Conservation (phyloP, 2,329 filamentous ascomycete genomes). For the Ramichloridium luteum region DNA sequence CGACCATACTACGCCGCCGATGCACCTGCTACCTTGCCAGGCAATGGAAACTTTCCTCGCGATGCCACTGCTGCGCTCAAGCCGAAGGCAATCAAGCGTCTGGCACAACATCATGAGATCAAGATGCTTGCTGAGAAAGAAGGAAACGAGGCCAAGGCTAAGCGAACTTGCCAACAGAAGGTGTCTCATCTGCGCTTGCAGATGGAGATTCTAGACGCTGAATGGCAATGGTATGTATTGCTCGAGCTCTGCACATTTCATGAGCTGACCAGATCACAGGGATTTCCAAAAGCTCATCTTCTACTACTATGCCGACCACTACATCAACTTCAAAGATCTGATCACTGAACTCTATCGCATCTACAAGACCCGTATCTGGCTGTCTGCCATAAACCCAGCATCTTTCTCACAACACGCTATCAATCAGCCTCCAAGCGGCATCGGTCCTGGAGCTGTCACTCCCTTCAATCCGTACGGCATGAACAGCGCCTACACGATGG, state of each 20-base stretch:
- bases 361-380: slow-evolving; percentile 99
- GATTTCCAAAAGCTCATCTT: slow-evolving; percentile 99
- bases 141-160: slow-evolving; percentile 93
- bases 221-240: slow-evolving; percentile 83
- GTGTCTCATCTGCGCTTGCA: slow-evolving; percentile 87
- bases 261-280: slow-evolving; percentile 38
- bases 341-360: slow-evolving; percentile 98
- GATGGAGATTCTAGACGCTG: slow-evolving; percentile 97
- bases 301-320: slow-evolving; percentile 95
- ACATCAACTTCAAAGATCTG: slow-evolving; percentile 97
- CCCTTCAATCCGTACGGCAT: slow-evolving; percentile 12
- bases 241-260: slow-evolving; percentile 1
- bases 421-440: slow-evolving; percentile 24
- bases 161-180: slow-evolving; percentile 92
- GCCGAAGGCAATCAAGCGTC: slow-evolving; percentile 90
- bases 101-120: slow-evolving; percentile 85
- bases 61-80: slow-evolving; percentile 53
- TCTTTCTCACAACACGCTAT: slow-evolving; percentile 49
- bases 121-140: slow-evolving; percentile 78
- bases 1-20: slow-evolving; percentile 4
- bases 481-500: slow-evolving; percentile 23
- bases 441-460: slow-evolving; percentile 26
- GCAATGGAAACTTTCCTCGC: slow-evolving; percentile 13
- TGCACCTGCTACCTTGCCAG: slow-evolving; percentile 17
- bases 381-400: slow-evolving; percentile 96